Percentiles rank a stretch among this genome's conserved stretches.
Conservation (phyloP, 192 early-diverging fungal species). For the Jimgerdemannia lactiflua region DNA sequence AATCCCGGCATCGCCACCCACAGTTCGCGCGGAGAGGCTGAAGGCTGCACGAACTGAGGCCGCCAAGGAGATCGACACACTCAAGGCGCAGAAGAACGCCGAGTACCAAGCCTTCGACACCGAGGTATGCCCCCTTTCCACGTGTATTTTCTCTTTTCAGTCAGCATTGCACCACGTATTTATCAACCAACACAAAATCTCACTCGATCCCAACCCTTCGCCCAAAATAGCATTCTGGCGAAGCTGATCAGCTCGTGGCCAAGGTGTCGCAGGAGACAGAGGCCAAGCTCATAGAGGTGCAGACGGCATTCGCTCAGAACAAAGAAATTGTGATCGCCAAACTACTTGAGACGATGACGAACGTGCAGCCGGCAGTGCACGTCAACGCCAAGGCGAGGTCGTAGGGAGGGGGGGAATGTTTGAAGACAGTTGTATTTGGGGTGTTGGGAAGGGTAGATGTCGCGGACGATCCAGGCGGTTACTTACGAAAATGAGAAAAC, state of each 20-base stretch:
- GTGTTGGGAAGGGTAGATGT: not conserved
- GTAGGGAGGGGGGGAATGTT: not conserved
- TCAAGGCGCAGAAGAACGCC: slow-evolving; percentile 81
- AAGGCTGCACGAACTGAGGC: slow-evolving; percentile 97
- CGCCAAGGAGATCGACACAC: slow-evolving; percentile 82
- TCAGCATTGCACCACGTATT: not conserved
- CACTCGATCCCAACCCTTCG: slow-evolving; percentile 5
- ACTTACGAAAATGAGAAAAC: no score
- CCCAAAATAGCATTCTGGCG: slow-evolving; percentile 61
- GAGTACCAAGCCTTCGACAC: slow-evolving; percentile 77
- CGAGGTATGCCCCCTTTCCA: slow-evolving; percentile 38
- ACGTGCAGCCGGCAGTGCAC: slow-evolving; percentile 69
- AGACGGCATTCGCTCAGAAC: slow-evolving; percentile 55
- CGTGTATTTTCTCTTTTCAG: not conserved
- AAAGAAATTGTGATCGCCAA: slow-evolving; percentile 65
- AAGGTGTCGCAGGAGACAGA: slow-evolving; percentile 72
- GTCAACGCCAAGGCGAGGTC: slow-evolving; percentile 25
- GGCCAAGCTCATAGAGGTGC: slow-evolving; percentile 59
- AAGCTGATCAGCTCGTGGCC: slow-evolving; percentile 56
- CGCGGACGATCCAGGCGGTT: no score
- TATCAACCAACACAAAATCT: not conserved
- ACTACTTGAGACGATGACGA: slow-evolving; percentile 59
- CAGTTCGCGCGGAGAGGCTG: slow-evolving; percentile 87
- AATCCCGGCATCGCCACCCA: not conserved
- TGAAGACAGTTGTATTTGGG: not conserved